Base-by-base conservation (phyloP, 345 rosid genomes). In the Trapa incisa region DNA sequence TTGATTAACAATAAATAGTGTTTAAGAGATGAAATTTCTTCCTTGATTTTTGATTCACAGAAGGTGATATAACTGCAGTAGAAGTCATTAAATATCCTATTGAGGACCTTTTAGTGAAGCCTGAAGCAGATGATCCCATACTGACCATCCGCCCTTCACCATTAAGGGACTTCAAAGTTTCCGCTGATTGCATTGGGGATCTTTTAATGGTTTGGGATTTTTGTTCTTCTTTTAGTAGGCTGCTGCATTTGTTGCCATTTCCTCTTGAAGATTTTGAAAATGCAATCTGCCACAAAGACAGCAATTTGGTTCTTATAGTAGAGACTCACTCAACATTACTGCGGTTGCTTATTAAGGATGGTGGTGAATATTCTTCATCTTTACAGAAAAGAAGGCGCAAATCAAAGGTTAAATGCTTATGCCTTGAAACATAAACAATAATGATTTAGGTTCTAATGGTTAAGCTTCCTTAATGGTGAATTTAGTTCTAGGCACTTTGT, bases 171-270 rank as follows among this genome's bases (percentile, higher is more conserved):
- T 94, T 94, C 75, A 83, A 73, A 74, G 81, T 89, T 78, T 85
- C 92, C 16, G 76, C 86, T 81, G 82, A 85, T 71, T 91, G 85
- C 70, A 83, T 89, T 53, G 96, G 96, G 62, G 87, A 94, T 83
- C 91, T 94, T 77, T 77, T 94, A 67, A 84, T 84, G 97, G 85
- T 91, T 74, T 94, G 99, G 99, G 96, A 94, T 73, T 91, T 91
- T 79, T 94, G 97, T 77, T 81, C 86, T 65, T 86, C 97, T 61
- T 94, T 85, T 79, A 72, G 90, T 71, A 81, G 84, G 77, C 82
- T 78, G 79, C 77, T 94, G 74, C 80, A 81, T 72, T 77, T 94
- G 72, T 89, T 72, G 75, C 87, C 89, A 43, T 94, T 91, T 82
- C 83, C 96, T 66, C 81, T 94, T 43, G 93, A 84, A 82, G 96